Evolutionary conservation across 768 basidiomycete genomes (phyloP).

Genomic region (Phaeolepiota aurea): DNA sequence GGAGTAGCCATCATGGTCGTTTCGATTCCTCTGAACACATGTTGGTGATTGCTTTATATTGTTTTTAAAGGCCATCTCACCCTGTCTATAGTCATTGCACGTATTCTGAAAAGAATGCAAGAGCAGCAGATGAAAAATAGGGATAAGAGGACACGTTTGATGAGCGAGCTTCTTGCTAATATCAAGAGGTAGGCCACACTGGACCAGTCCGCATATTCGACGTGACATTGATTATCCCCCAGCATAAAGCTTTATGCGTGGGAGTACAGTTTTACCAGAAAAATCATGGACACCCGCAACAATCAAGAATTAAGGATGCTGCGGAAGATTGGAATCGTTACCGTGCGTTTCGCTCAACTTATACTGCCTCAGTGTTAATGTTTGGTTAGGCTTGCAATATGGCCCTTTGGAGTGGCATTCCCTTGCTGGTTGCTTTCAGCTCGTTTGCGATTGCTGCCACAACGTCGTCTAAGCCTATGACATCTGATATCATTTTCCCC

Average conservation of each 20-base stretch:
- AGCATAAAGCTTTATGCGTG: slow-evolving; percentile 91
- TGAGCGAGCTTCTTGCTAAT: slow-evolving; percentile 91
- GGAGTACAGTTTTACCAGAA: slow-evolving; percentile 85
- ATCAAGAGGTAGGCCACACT: slow-evolving; percentile 58
- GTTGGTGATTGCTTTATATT: slow-evolving; percentile 11
- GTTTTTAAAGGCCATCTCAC: slow-evolving; percentile 2
- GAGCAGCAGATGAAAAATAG: slow-evolving; percentile 90
- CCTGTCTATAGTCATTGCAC: slow-evolving; percentile 42
- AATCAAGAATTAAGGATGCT: slow-evolving; percentile 78
- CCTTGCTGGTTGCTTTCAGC: slow-evolving; percentile 71
- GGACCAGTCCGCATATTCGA: not conserved
- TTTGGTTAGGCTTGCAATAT: slow-evolving; percentile 41
- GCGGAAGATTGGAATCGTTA: slow-evolving; percentile 70
- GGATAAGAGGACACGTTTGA: slow-evolving; percentile 73
- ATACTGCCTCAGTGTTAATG: not conserved
- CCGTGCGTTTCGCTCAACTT: slow-evolving; percentile 31
- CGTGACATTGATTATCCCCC: not conserved
- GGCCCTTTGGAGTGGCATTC: slow-evolving; percentile 63
- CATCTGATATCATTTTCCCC: slow-evolving; percentile 93
- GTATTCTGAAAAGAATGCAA: slow-evolving; percentile 67
- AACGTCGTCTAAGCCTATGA: slow-evolving; percentile 59
- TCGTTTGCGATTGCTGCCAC: slow-evolving; percentile 71
- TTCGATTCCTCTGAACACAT: slow-evolving; percentile 67
- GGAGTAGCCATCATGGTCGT: slow-evolving; percentile 87
- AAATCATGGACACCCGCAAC: slow-evolving; percentile 74